Evolutionary conservation across 164 flowering plant species (phyloP).

Genomic region (Annona cherimola): DNA sequence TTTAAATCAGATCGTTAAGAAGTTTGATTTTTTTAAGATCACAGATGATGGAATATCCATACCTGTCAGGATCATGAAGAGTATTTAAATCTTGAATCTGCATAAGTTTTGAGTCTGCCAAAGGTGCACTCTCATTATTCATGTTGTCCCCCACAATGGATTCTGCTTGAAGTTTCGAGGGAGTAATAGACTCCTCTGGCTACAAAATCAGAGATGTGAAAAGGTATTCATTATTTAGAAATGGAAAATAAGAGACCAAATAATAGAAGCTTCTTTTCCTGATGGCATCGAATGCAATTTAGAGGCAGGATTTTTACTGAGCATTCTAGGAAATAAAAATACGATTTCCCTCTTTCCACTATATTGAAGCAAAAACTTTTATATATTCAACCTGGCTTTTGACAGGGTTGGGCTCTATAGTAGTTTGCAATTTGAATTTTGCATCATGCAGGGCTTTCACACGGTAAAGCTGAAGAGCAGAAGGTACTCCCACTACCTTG

Average conservation of each 20-base stretch:
- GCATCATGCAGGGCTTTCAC: neutral
- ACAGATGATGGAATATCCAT: neutral
- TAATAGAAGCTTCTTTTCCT: neutral
- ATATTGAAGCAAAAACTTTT: no score
- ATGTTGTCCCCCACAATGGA: conserved; percentile 7
- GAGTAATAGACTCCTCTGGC: conserved; percentile 9
- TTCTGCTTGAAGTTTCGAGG: conserved; percentile 10
- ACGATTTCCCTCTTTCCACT: neutral
- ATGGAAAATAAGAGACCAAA: neutral
- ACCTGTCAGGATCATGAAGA: neutral
- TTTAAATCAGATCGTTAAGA: no score
- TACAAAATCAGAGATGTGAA: neutral
- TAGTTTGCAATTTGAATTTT: neutral
- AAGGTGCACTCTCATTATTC: conserved; percentile 11
- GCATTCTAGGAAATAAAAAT: neutral
- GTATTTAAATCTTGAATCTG: conserved; percentile 6
- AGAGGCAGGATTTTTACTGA: neutral
- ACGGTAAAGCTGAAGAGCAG: neutral
- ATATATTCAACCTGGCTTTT: neutral
- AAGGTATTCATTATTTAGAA: no score
- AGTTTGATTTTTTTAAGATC: no score
- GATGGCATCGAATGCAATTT: neutral
- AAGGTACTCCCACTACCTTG: neutral
- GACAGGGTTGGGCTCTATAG: neutral
- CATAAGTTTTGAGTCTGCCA: conserved; percentile 7